These are phyloP conservation scores for Coelastrella sp. DNA, from an alignment of 139 green algal species.

Conservation along the genomic window DNA sequence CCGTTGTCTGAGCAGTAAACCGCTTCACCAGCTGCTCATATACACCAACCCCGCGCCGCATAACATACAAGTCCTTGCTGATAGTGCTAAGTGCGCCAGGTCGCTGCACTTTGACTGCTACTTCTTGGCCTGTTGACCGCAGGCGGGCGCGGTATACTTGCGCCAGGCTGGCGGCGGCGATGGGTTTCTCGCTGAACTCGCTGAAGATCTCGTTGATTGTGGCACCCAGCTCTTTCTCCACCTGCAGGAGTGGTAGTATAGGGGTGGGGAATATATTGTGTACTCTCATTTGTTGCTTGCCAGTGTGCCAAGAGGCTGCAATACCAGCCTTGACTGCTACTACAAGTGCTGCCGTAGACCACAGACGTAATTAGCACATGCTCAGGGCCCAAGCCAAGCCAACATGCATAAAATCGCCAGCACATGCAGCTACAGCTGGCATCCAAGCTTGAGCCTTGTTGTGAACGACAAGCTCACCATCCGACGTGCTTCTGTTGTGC, in stretches of 20 bases:
- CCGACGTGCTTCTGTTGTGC: conserved; percentile 40
- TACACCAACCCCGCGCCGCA: conserved; percentile 83
- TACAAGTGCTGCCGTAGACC: no score
- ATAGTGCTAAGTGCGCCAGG: conserved; percentile 88
- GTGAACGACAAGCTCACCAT: not conserved
- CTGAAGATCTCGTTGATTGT: conserved; percentile 85
- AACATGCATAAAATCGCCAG: not conserved
- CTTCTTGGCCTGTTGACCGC: conserved; percentile 78
- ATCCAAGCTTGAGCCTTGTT: not conserved
- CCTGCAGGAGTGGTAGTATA: not conserved
- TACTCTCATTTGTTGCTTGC: no score
- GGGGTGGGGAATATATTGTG: no score
- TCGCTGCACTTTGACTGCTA: conserved; percentile 97
- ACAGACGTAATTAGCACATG: no score
- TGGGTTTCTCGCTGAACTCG: conserved; percentile 82
- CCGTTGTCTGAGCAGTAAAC: conserved; percentile 87
- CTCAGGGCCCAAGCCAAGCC: no score
- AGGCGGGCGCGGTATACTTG: conserved; percentile 93
- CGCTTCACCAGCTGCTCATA: conserved; percentile 85
- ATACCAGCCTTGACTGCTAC: no score
- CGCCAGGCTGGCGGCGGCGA: conserved; percentile 93
- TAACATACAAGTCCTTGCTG: conserved; percentile 82
- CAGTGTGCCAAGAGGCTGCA: no score
- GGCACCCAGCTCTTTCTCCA: conserved; percentile 81
- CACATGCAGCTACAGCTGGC: not conserved